Conservation (phyloP, 352 stramenopile species). For the Pythium vanterpoolii region DNA sequence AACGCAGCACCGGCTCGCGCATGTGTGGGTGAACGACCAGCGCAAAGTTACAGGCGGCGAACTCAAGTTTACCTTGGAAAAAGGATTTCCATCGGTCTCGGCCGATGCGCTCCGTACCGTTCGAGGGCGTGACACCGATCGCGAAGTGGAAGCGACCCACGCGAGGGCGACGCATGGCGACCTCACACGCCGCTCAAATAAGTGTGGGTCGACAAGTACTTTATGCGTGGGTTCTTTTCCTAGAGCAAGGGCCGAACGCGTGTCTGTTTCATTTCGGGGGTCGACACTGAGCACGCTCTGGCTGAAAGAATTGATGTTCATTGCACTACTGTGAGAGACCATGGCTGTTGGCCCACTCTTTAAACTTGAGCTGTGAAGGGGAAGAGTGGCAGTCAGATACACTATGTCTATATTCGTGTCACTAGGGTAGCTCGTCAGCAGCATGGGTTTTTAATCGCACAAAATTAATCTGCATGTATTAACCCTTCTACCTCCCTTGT, state of each 20-base stretch:
- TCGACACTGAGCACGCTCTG: slow-evolving; percentile 44
- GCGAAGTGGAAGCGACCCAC: neutral
- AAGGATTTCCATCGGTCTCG: slow-evolving; percentile 36
- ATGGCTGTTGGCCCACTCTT: slow-evolving; percentile 48
- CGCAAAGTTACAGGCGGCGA: slow-evolving; percentile 39
- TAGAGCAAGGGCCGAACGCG: slow-evolving; percentile 25
- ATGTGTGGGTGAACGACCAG: slow-evolving; percentile 68
- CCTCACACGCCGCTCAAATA: slow-evolving; percentile 10
- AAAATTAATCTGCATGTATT: too few species aligned
- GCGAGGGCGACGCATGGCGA: neutral
- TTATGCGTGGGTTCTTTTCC: slow-evolving; percentile 64
- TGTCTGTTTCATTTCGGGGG: slow-evolving; percentile 62
- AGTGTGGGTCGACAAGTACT: slow-evolving; percentile 62
- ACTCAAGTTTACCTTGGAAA: slow-evolving; percentile 65
- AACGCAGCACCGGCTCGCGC: slow-evolving; percentile 43
- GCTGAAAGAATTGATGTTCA: slow-evolving; percentile 64
- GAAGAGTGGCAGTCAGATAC: too few species aligned
- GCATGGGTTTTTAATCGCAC: too few species aligned
- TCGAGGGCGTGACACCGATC: slow-evolving; percentile 26
- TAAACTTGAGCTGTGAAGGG: slow-evolving; percentile 24
- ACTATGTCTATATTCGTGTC: too few species aligned
- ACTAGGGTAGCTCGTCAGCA: too few species aligned
- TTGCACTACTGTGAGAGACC: slow-evolving; percentile 57
- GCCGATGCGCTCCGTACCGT: slow-evolving; percentile 46
- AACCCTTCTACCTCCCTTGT: too few species aligned